These are phyloP conservation scores for Diutina neorugosa DNA, from an alignment of 1,139 yeast species.

Conservation along the genomic window DNA sequence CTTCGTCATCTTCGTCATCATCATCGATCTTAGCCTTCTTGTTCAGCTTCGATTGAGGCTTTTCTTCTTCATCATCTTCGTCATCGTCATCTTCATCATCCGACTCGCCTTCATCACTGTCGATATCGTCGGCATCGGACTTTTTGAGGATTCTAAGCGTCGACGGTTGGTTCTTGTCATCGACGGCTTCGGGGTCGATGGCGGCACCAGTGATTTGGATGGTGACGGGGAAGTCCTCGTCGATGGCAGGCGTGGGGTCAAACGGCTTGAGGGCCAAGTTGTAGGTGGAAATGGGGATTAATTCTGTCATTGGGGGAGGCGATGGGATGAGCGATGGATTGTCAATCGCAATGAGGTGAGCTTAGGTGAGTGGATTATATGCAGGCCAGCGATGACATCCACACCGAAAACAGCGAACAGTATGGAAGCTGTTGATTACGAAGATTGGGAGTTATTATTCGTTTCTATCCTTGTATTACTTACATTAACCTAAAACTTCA, in stretches of 20 bases:
- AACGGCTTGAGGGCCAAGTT: conserved; percentile 80
- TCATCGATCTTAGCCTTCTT: conserved; percentile 18
- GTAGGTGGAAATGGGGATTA: conserved; percentile 78
- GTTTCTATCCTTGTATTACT: conserved; percentile 6
- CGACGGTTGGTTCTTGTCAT: conserved; percentile 76
- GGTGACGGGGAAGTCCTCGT: conserved; percentile 77
- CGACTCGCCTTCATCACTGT: conserved; percentile 41
- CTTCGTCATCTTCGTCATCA: conserved; percentile 39
- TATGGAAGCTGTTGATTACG: too few relatives aligned
- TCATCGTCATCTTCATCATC: conserved; percentile 37
- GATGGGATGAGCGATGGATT: background rate
- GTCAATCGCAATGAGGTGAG: conserved; percentile 8
- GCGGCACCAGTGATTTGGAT: conserved; percentile 92
- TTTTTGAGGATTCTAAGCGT: conserved; percentile 82
- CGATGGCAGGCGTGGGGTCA: conserved; percentile 75
- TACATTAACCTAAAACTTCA: conserved; percentile 64
- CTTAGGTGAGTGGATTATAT: too few relatives aligned
- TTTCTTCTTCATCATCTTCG: conserved; percentile 20
- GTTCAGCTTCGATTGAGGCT: conserved; percentile 12
- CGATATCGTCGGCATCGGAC: conserved; percentile 34
- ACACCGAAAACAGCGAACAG: background rate
- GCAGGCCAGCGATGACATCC: background rate
- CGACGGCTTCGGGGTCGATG: conserved; percentile 74
- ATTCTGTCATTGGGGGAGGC: conserved; percentile 36
- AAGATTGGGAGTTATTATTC: too few relatives aligned